Base-by-base conservation (phyloP, 306 rosid species). In the Chamaecrista fasciculata region DNA sequence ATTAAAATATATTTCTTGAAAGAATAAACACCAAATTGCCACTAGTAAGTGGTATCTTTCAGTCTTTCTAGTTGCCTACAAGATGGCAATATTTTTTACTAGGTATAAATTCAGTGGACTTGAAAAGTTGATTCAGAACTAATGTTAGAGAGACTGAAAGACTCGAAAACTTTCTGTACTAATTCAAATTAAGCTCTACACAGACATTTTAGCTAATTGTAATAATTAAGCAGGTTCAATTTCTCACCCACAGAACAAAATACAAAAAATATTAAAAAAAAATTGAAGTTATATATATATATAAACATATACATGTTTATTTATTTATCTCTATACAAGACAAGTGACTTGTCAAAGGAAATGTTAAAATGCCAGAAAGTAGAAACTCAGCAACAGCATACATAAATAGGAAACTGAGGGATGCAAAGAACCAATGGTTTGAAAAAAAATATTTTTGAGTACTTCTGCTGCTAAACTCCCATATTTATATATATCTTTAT, bases 261-360 rank as follows among this genome's bases (percentile, higher is more conserved):
- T 26, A 33, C 16, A 59, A 44, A 59, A 18, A 16, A n/a, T n/a
- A n/a, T n/a, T n/a, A n/a, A n/a, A n/a, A n/a, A 59, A 44, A 59
- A 18, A 16, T 59, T 59, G 63, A 18, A 40, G 65, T 59, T 15
- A n/a, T 58, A n/a, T n/a, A n/a, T n/a, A n/a, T n/a, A n/a, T n/a
- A n/a, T n/a, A n/a, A n/a, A n/a, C n/a, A n/a, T n/a, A n/a, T n/a
- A n/a, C n/a, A n/a, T n/a, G n/a, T n/a, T n/a, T n/a, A n/a, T 58
- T 58, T 19, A n/a, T 58, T 58, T 58, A 58, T 57, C 63, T 31
- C 63, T 29, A 31, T 57, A 43, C 43, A 16, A 16, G 24, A 31
- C 23, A 31, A 31, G 63, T 57, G 63, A 31, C 63, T 29, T 7
- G 43, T 31, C 43, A 31, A 57, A 57, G 11, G n/a, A 57, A 20